phyloP scores from a whole-genome alignment of 1,139 yeast species.

The Yamadazyma friedrichii region DNA sequence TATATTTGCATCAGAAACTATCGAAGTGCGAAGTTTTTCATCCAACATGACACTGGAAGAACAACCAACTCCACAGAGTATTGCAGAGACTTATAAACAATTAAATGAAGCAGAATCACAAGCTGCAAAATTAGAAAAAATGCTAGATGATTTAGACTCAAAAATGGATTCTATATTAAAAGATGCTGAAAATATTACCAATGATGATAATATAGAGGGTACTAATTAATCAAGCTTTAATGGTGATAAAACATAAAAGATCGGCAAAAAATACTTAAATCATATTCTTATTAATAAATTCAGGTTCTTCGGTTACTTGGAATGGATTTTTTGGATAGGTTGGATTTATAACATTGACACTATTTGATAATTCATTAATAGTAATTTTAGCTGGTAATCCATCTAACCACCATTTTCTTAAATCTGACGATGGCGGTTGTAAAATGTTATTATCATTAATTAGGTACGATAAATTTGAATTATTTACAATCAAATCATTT shows the following conservation, averaged over 20 bases:
- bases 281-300: conserved; percentile 22
- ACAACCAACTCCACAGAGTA: conserved; percentile 3
- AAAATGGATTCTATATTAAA: conserved; percentile 44
- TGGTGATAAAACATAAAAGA: no score
- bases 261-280: no score
- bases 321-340: conserved; percentile 71
- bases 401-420: conserved; percentile 87
- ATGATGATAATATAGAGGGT: conserved; percentile 1
- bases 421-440: conserved; percentile 89
- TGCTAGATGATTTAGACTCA: conserved; percentile 43
- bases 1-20: no score
- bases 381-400: conserved; percentile 69
- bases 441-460: conserved; percentile 36
- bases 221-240: no score
- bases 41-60: conserved; percentile 22
- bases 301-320: conserved; percentile 32
- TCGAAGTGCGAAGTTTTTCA: no score
- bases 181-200: conserved; percentile 32
- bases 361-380: conserved; percentile 38
- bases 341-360: conserved; percentile 61
- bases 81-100: conserved; percentile 42
- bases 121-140: conserved; percentile 40
- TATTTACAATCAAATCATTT: conserved; percentile 36
- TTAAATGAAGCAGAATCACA: conserved; percentile 44
- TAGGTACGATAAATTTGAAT: conserved; percentile 29